Conservation (phyloP, 768 basidiomycete genomes). For the Hericium alpestre region DNA sequence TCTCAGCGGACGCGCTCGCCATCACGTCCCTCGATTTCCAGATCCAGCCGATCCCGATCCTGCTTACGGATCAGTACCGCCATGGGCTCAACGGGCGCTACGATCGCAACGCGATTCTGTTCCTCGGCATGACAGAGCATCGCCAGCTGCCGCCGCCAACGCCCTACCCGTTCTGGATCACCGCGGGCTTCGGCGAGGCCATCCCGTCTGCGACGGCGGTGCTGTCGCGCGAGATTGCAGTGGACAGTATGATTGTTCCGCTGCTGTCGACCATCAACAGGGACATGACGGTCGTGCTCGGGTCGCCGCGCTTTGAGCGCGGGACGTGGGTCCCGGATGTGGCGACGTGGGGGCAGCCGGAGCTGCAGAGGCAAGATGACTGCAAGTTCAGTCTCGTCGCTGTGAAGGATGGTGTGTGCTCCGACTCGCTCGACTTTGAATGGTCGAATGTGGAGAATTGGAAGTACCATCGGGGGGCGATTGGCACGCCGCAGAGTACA, state of each 20-base stretch:
- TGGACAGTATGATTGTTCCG: conserved; percentile 17
- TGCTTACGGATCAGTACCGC: not conserved
- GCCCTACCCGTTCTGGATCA: not conserved
- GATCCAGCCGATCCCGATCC: not conserved
- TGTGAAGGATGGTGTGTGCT: not conserved
- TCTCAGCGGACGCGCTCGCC: not conserved
- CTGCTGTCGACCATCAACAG: conserved; percentile 18
- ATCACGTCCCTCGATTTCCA: not conserved
- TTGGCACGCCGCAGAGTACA: not conserved
- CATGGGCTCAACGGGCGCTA: not conserved
- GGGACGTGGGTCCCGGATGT: conserved; percentile 14
- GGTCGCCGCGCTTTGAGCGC: conserved; percentile 13
- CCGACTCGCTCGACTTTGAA: not conserved
- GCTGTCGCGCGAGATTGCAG: conserved; percentile 17
- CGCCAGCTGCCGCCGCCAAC: not conserved
- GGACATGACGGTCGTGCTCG: conserved; percentile 19
- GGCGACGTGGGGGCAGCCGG: conserved; percentile 17
- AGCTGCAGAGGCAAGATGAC: not conserved
- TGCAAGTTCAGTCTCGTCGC: not conserved
- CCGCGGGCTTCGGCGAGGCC: conserved; percentile 7
- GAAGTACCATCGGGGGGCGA: not conserved
- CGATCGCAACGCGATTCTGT: not conserved
- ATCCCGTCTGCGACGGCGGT: conserved; percentile 19
- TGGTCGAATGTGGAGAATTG: not conserved
- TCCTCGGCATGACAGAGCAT: not conserved